A percentile compares a stretch with the other conserved stretches of the same genome.
phyloP scores from a whole-genome alignment of 140 eudicot genomes.

The Erigeron philadelphicus region DNA sequence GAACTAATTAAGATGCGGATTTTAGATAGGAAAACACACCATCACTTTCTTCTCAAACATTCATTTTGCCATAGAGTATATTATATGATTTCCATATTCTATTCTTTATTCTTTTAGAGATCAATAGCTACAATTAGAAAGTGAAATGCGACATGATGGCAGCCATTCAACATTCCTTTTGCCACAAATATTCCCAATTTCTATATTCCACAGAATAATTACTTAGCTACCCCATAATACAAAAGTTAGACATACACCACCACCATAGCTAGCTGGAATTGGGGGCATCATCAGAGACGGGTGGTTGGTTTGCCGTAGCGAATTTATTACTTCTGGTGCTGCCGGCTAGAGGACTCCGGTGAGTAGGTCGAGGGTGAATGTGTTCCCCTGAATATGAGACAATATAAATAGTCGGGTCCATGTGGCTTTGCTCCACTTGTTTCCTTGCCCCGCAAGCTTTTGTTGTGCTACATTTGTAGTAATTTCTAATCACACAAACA shows the following conservation, averaged over 20 bases:
- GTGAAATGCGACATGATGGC: slow-evolving; percentile 4
- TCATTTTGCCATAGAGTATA: neutral
- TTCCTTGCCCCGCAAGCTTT: slow-evolving; percentile 43
- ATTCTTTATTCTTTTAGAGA: slow-evolving; percentile 18
- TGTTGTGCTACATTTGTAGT: slow-evolving; percentile 38
- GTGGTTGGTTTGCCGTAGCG: slow-evolving; percentile 10
- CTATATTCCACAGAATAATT: slow-evolving; percentile 2
- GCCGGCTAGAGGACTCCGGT: slow-evolving; percentile 40
- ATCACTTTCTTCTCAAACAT: neutral
- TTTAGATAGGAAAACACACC: neutral
- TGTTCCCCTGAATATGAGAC: slow-evolving; percentile 39
- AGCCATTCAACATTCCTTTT: slow-evolving; percentile 22
- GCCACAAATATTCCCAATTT: slow-evolving; percentile 18
- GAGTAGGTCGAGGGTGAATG: slow-evolving; percentile 43
- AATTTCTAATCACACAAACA: slow-evolving; percentile 33
- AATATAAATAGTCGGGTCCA: slow-evolving; percentile 28
- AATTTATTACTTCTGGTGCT: slow-evolving; percentile 30
- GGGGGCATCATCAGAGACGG: slow-evolving; percentile 17
- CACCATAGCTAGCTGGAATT: neutral
- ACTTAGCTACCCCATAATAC: neutral
- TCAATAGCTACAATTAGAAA: neutral
- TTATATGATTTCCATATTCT: neutral
- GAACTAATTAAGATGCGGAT: neutral
- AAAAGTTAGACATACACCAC: neutral
- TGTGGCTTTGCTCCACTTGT: slow-evolving; percentile 38